phyloP scores from a whole-genome alignment of 169 alveolate genomes.

The Plasmodium berghei region DNA sequence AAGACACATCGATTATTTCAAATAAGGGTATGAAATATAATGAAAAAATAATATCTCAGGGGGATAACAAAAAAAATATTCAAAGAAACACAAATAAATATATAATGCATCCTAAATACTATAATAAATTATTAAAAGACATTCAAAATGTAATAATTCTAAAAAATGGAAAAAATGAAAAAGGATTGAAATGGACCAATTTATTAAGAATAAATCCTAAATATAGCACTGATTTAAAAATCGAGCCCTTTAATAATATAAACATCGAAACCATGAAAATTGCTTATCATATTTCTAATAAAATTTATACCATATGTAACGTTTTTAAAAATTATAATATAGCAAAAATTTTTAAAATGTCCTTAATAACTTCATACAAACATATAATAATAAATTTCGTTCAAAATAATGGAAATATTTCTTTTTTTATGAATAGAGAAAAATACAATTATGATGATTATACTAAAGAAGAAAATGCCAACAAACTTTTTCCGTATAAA shows the following conservation, averaged over 20 bases:
- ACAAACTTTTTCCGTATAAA: too few species aligned
- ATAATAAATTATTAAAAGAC: too few species aligned
- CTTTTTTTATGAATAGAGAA: neutral
- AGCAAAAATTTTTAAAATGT: slow-evolving; percentile 21
- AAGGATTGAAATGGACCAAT: too few species aligned
- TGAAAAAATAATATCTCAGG: neutral
- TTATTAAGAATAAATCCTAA: too few species aligned
- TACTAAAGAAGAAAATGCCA: neutral
- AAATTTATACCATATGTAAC: too few species aligned
- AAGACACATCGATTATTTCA: neutral
- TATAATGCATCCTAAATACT: too few species aligned
- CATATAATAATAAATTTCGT: slow-evolving; percentile 14
- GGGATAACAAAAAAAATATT: too few species aligned
- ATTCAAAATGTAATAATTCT: neutral
- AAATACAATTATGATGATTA: slow-evolving; percentile 5
- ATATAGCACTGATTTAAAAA: too few species aligned
- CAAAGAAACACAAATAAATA: too few species aligned
- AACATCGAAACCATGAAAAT: too few species aligned
- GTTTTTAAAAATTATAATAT: slow-evolving; percentile 21
- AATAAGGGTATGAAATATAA: slow-evolving; percentile 4
- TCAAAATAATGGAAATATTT: neutral
- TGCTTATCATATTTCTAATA: too few species aligned
- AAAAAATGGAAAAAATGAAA: neutral
- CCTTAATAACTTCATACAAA: slow-evolving; percentile 7
- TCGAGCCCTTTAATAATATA: too few species aligned